Evolutionary conservation across 805 yeast genomes (phyloP).

Genomic region (Candida sithepensis): DNA sequence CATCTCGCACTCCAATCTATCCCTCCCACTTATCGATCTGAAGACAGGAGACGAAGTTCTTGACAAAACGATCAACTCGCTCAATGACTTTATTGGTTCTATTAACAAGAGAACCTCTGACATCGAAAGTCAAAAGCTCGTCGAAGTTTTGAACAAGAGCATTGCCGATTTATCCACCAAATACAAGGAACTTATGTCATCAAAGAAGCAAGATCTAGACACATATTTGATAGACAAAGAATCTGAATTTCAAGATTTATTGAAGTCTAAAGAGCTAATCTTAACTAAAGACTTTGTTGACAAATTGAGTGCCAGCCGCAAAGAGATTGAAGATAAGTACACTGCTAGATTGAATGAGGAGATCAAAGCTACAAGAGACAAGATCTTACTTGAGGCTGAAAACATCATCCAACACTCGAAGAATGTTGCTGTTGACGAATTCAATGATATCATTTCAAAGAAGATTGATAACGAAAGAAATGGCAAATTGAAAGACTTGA

Average conservation of each 20-base stretch:
- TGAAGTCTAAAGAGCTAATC: slow-evolving; percentile 40
- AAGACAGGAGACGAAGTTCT: slow-evolving; percentile 31
- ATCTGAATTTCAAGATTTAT: slow-evolving; percentile 27
- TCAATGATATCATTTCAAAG: slow-evolving; percentile 53
- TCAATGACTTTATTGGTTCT: slow-evolving; percentile 34
- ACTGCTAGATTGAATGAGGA: slow-evolving; percentile 57
- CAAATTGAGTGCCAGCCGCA: slow-evolving; percentile 61
- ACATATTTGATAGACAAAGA: slow-evolving; percentile 27
- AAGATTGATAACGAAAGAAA: slow-evolving; percentile 72
- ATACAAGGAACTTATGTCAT: slow-evolving; percentile 15
- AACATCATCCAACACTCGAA: slow-evolving; percentile 68
- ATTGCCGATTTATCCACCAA: slow-evolving; percentile 20
- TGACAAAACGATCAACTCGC: slow-evolving; percentile 30
- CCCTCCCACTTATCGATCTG: slow-evolving; percentile 31
- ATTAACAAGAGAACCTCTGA: slow-evolving; percentile 22
- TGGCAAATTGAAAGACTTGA: slow-evolving; percentile 70
- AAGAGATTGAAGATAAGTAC: slow-evolving; percentile 56
- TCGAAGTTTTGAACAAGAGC: slow-evolving; percentile 21
- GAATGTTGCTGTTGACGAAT: slow-evolving; percentile 63
- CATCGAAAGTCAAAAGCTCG: slow-evolving; percentile 19
- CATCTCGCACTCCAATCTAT: background rate
- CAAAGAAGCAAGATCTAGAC: slow-evolving; percentile 20
- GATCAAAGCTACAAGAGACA: slow-evolving; percentile 61
- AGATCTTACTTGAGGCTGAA: slow-evolving; percentile 65
- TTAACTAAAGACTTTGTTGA: slow-evolving; percentile 55